Conservation (phyloP, 177 flowering plant species). For the Telopea speciosissima region DNA sequence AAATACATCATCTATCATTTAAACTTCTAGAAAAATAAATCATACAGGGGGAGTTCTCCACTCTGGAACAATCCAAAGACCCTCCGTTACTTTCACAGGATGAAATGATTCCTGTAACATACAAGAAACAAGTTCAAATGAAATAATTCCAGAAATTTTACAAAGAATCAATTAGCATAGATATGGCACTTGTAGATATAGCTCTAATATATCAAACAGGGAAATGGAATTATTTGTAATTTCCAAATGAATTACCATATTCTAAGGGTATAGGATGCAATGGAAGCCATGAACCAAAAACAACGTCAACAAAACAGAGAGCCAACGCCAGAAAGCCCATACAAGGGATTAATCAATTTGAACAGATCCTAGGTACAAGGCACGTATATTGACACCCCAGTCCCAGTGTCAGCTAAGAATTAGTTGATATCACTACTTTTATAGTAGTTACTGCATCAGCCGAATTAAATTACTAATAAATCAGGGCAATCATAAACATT, state of each 20-base stretch:
- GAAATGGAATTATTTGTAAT: too few species aligned
- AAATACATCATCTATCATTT: background rate
- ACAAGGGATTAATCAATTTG: too few species aligned
- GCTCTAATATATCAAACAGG: background rate
- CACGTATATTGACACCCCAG: too few species aligned
- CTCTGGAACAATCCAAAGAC: conserved; percentile 82
- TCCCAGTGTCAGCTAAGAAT: too few species aligned
- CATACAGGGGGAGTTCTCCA: conserved; percentile 75
- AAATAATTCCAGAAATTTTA: background rate
- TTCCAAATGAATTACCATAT: background rate
- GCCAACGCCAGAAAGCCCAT: too few species aligned
- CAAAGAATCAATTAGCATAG: background rate
- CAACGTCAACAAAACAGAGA: too few species aligned
- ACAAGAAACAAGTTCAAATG: conserved; percentile 5
- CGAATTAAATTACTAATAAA: too few species aligned
- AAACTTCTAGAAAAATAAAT: conserved; percentile 13
- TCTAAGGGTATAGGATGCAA: background rate
- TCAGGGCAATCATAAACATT: too few species aligned
- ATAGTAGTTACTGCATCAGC: too few species aligned
- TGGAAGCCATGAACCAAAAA: too few species aligned
- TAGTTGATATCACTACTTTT: too few species aligned
- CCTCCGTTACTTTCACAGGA: conserved; percentile 60
- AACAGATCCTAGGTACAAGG: too few species aligned
- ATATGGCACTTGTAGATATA: background rate
- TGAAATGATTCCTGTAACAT: conserved; percentile 66